These are phyloP conservation scores for Nakataea oryzae DNA, from an alignment of 2,329 filamentous ascomycete genomes.

Conservation along the genomic window DNA sequence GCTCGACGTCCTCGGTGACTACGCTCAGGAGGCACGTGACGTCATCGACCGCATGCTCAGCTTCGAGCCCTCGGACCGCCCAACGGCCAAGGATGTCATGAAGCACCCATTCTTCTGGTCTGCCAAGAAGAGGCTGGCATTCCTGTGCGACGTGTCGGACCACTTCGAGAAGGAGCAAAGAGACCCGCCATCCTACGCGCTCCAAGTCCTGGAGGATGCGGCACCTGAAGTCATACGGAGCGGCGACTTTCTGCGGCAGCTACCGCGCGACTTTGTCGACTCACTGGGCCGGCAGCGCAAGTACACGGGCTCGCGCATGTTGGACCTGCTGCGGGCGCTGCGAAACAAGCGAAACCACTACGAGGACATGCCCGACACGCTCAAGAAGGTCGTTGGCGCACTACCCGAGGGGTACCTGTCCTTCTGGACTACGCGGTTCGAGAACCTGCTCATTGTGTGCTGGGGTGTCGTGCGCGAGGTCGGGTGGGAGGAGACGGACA, in stretches of 20 bases:
- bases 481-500: constrained; percentile 49
- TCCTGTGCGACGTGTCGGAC: constrained; percentile 94
- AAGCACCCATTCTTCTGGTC: constrained; percentile 97
- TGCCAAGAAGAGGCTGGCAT: constrained; percentile 75
- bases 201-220: constrained; percentile 47
- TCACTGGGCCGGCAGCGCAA: constrained; percentile 90
- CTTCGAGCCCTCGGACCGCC: constrained; percentile 44
- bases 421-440: constrained; percentile 77
- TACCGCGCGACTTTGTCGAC: constrained; percentile 77
- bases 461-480: constrained; percentile 64
- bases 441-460: constrained; percentile 66
- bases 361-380: constrained; percentile 79
- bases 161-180: constrained; percentile 89
- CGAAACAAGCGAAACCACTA: constrained; percentile 98
- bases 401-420: constrained; percentile 71
- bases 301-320: constrained; percentile 72
- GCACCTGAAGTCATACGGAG: constrained; percentile 40
- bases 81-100: constrained; percentile 70
- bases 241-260: constrained; percentile 65
- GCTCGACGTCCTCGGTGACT: constrained; percentile 69
- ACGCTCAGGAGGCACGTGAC: constrained; percentile 77
- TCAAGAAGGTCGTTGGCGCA: constrained; percentile 60
- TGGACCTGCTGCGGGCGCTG: constrained; percentile 81
- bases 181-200: constrained; percentile 63
- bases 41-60: constrained; percentile 72